Base-by-base conservation (phyloP, 768 basidiomycete genomes). In the Suillus spraguei region DNA sequence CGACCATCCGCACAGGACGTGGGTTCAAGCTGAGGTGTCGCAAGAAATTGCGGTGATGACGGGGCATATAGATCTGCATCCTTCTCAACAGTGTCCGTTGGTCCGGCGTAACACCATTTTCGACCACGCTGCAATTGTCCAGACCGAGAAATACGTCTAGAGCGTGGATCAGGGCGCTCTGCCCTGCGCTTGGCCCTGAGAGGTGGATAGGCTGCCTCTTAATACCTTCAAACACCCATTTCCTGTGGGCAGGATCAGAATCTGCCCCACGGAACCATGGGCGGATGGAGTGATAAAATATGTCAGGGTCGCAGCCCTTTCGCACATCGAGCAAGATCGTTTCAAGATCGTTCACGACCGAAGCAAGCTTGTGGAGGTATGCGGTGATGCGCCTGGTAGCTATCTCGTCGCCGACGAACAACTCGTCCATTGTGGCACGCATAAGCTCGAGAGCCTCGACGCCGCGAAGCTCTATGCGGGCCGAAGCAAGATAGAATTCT, bases 401-500 rank as follows among this genome's bases (percentile, higher is more conserved):
- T 8, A 86, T 83, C 60, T 81, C 81, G 69, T 92, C 88, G 32
- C 84, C 84, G 46, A 96, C 85, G 81, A 95, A 96, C 35, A 88
- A 82, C 74, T 97, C 95, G 78, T 97, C 94, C 83, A 96, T 88
- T 1, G 87, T 91, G 3, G 82, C 77, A 2, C 90, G 86, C 92
- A 97, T 96, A 60, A 95, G 79, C 44, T 87, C 82, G n/a, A 98
- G 86, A 0, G 90, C 92, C 59, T 89, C 85, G 1, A 91, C 93
- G 14, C 95, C 95, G 32, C 85, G 83, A 20, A 97, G 82, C 73
- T 98, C 96, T 69, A 95, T 92, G 2, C 91, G 85, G 2, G 93
- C 87, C 0, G 94, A 95, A 52, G 88, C 83, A 54, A 97, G 82
- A 77, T 92, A 97, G 71, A 98, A 98, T 65, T 92, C 91, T 59